Base-by-base conservation (phyloP, 805 yeast species). In the Candida berthetii region DNA sequence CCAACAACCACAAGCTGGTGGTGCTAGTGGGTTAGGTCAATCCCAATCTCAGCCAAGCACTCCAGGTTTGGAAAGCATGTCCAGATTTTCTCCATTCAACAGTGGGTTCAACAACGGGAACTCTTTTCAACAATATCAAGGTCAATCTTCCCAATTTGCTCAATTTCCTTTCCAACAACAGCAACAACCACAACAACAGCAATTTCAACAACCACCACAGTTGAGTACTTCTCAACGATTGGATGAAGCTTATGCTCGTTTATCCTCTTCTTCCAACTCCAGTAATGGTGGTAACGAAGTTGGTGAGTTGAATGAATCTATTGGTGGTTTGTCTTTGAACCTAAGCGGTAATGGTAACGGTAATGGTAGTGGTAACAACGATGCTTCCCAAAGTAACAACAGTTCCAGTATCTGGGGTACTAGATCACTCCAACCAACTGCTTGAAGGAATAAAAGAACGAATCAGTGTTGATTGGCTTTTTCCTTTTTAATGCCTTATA, bases 341-440 rank as follows among this genome's bases (percentile, higher is more conserved):
- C 29, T 55, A 43, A 59, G 32, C 6, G 11, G 32, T 29, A n/a
- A 7, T 29, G 13, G 29, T 13, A 13, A 9, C 13, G 29, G 29
- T 27, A n/a, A n/a, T n/a, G n/a, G n/a, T n/a, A n/a, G n/a, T n/a
- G n/a, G n/a, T n/a, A n/a, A n/a, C n/a, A n/a, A n/a, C n/a, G 32
- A 29, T 14, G 32, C 7, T 14, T 14, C 32, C 7, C 32, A 29
- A 15, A 29, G 32, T 15, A 29, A 53, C 22, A 47, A 42, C 34
- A 51, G 55, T 14, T 50, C 60, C 8, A 55, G 40, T 36, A 55
- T 55, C 14, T 55, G 60, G 60, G 57, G 58, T 14, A 52, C 56
- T 34, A 50, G 54, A 53, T 37, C 43, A 16, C 19, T 37, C 7
- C 42, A 29, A 22, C 33, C 32, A 29, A 29, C 32, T 7, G 32